Evolutionary conservation across 2,329 filamentous ascomycete species (phyloP).

Genomic region (Colletotrichum musicola): DNA sequence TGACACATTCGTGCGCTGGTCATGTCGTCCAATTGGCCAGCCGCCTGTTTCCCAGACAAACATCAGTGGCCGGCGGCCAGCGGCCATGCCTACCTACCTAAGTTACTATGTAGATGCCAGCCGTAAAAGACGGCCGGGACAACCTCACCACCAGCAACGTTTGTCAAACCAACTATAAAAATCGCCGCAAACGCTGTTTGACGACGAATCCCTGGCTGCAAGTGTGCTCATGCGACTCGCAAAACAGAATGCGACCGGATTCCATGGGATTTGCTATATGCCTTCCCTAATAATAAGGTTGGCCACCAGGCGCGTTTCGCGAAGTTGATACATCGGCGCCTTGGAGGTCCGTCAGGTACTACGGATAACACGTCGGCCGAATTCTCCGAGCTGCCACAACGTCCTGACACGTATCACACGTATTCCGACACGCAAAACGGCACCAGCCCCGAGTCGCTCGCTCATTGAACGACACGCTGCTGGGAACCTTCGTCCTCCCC

Average conservation of each 20-base stretch:
- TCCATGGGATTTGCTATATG: slow-evolving; percentile 23
- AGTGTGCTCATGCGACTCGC: neutral
- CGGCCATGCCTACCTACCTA: neutral
- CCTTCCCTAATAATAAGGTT: slow-evolving; percentile 23
- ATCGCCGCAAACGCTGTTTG: slow-evolving; percentile 29
- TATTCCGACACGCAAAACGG: slow-evolving; percentile 21
- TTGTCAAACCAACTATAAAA: slow-evolving; percentile 34
- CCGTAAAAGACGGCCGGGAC: neutral
- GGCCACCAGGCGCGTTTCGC: slow-evolving; percentile 2
- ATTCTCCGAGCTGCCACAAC: slow-evolving; percentile 9
- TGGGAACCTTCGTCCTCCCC: neutral
- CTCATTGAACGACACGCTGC: neutral
- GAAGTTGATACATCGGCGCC: slow-evolving; percentile 28
- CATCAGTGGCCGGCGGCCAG: neutral
- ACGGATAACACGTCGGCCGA: slow-evolving; percentile 10
- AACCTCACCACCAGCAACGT: neutral
- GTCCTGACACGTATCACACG: neutral
- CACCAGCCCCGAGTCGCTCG: slow-evolving; percentile 5
- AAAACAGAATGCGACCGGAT: slow-evolving; percentile 9
- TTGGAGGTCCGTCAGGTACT: slow-evolving; percentile 10
- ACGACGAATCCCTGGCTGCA: slow-evolving; percentile 9
- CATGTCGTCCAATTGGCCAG: slow-evolving; percentile 5
- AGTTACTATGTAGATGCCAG: neutral
- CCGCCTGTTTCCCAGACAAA: neutral
- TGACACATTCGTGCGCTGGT: slow-evolving; percentile 10